Conservation (phyloP, 352 stramenopile species). For the Pilasporangium apinafurcum region DNA sequence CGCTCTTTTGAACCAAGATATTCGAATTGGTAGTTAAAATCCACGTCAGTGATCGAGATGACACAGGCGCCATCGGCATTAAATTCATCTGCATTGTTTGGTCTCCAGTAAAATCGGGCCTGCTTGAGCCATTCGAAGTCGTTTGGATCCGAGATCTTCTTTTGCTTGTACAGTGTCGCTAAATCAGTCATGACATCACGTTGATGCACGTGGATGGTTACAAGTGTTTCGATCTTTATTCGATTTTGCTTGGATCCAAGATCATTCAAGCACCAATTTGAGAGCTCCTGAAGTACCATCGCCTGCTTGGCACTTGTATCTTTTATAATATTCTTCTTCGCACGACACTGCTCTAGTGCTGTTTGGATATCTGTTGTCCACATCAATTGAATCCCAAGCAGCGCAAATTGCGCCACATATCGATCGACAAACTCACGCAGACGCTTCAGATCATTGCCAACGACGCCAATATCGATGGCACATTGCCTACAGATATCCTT, state of each 20-base stretch:
- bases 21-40: slow-evolving; percentile 99
- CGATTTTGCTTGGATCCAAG: slow-evolving; percentile 95
- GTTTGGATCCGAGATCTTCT: slow-evolving; percentile 96
- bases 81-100: slow-evolving; percentile 91
- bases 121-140: slow-evolving; percentile 99
- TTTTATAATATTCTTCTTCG: slow-evolving; percentile 97
- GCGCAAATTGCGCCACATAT: slow-evolving; percentile 93
- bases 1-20: slow-evolving; percentile 97
- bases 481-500: slow-evolving; percentile 96
- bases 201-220: slow-evolving; percentile 98
- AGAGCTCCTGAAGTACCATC: slow-evolving; percentile 91
- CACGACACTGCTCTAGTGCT: slow-evolving; percentile 92
- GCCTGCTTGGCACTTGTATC: slow-evolving; percentile 94
- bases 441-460: slow-evolving; percentile 89
- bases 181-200: slow-evolving; percentile 96
- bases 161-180: slow-evolving; percentile 90
- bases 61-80: slow-evolving; percentile 93
- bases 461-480: slow-evolving; percentile 88
- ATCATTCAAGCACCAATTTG: slow-evolving; percentile 95
- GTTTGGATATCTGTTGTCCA: slow-evolving; percentile 96
- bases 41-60: slow-evolving; percentile 97
- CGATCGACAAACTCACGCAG: slow-evolving; percentile 93
- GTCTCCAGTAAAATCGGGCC: slow-evolving; percentile 97
- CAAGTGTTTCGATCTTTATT: slow-evolving; percentile 97
- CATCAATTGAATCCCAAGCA: slow-evolving; percentile 96